phyloP scores from a whole-genome alignment of 1,284 basidiomycete species.

The Coniferiporia sulphurascens region DNA sequence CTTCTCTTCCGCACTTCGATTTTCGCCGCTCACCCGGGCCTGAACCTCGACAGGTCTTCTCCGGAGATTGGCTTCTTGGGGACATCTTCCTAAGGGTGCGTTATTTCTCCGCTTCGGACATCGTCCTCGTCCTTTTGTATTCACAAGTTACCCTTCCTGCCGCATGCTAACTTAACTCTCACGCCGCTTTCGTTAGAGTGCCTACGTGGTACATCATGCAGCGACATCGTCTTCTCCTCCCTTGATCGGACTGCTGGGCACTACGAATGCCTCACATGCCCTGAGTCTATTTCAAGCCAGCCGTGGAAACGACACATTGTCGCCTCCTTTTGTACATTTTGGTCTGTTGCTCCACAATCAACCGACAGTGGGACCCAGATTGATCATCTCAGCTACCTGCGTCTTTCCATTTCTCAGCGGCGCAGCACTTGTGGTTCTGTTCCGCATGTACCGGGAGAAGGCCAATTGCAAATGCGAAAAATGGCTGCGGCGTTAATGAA shows the following conservation, averaged over 20 bases:
- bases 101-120: constrained; percentile 7
- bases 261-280: constrained; percentile 39
- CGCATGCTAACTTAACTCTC: not conserved
- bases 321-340: constrained; percentile 21
- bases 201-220: constrained; percentile 46
- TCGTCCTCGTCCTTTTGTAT: not conserved
- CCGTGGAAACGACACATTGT: constrained; percentile 41
- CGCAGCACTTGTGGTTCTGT: constrained; percentile 5
- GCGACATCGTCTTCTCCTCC: constrained; percentile 39
- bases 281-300: constrained; percentile 36
- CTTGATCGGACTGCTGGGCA: constrained; percentile 42
- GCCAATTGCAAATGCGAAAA: not conserved
- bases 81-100: constrained; percentile 51
- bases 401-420: constrained; percentile 10
- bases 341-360: constrained; percentile 10
- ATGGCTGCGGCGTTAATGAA: not conserved
- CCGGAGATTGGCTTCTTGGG: constrained; percentile 60
- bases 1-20: constrained; percentile 4
- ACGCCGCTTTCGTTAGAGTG: constrained; percentile 36
- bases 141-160: not conserved
- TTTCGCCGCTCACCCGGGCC: constrained; percentile 4
- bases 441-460: constrained; percentile 17
- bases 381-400: constrained; percentile 5
- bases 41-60: constrained; percentile 38
- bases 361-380: not conserved